Percentiles rank a stretch among this genome's conserved stretches.
These are phyloP conservation scores for Rhynchosporium secalis DNA, from an alignment of 2,329 filamentous ascomycete species.

Conservation along the genomic window DNA sequence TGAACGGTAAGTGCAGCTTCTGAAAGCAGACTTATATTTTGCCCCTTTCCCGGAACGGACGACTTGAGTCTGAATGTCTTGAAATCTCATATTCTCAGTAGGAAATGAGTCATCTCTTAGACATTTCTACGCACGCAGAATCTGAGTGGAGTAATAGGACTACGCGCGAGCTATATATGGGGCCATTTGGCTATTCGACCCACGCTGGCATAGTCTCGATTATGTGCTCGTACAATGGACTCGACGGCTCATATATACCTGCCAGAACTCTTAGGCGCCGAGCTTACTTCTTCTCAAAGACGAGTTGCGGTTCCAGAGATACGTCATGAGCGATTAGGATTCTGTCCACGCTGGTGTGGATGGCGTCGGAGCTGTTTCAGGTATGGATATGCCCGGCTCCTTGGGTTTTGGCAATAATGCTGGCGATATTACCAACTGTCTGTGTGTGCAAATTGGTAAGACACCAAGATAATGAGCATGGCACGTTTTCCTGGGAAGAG, in stretches of 20 bases:
- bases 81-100: too few species aligned
- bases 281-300: constrained; percentile 52
- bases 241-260: constrained; percentile 51
- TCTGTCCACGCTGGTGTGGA: constrained; percentile 59
- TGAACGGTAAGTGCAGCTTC: constrained; percentile 46
- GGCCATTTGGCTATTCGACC: constrained; percentile 76
- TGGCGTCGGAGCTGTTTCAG: constrained; percentile 60
- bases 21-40: not conserved
- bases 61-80: too few species aligned
- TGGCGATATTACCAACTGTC: constrained; percentile 54
- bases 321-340: constrained; percentile 68
- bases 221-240: constrained; percentile 59
- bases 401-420: constrained; percentile 60
- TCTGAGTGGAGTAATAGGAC: constrained; percentile 45
- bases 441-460: constrained; percentile 14
- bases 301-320: constrained; percentile 52
- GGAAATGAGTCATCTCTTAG: not conserved
- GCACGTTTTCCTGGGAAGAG: constrained; percentile 47
- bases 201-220: constrained; percentile 63
- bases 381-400: constrained; percentile 68
- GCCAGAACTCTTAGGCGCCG: constrained; percentile 50
- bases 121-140: not conserved
- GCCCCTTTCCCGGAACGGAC: not conserved
- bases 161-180: constrained; percentile 74
- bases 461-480: constrained; percentile 44